phyloP scores from a whole-genome alignment of 164 flowering plant species.

The Platanus orientalis region DNA sequence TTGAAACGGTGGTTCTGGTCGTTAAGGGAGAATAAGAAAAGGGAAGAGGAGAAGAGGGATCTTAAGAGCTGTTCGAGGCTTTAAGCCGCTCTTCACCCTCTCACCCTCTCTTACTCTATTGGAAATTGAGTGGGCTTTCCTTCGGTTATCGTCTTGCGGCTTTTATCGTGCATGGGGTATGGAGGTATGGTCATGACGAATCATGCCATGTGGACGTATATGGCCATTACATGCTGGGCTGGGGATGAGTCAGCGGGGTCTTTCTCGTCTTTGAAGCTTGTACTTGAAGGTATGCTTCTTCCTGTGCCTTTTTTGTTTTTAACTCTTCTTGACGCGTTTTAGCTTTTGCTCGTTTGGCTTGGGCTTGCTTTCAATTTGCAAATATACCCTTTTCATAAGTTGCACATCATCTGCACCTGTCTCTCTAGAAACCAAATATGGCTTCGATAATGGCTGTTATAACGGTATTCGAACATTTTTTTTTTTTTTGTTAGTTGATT shows the following conservation, averaged over 20 bases:
- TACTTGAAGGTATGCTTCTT: slow-evolving; percentile 8
- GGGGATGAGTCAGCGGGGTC: slow-evolving; percentile 9
- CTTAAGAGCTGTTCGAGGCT: not conserved
- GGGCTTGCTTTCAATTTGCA: too few relatives aligned
- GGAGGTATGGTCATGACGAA: too few relatives aligned
- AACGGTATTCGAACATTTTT: too few relatives aligned
- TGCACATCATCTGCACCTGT: too few relatives aligned
- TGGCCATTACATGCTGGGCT: slow-evolving; percentile 12
- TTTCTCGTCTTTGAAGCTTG: slow-evolving; percentile 20
- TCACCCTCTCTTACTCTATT: not conserved
- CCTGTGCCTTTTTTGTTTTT: not conserved
- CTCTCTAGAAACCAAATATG: too few relatives aligned
- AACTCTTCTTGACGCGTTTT: too few relatives aligned
- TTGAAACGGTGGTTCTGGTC: slow-evolving; percentile 2
- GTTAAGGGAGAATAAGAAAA: slow-evolving; percentile 5
- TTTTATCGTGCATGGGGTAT: slow-evolving; percentile 52
- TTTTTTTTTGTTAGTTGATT: too few relatives aligned
- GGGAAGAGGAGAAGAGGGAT: not conserved
- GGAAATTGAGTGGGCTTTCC: slow-evolving; percentile 34
- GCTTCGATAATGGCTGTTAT: too few relatives aligned
- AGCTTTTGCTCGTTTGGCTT: not conserved
- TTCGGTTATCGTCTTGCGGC: slow-evolving; percentile 33
- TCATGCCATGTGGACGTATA: slow-evolving; percentile 5
- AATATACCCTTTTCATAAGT: too few relatives aligned
- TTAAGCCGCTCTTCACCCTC: too few relatives aligned